These are phyloP conservation scores for Trichoderma brevicompactum DNA, from an alignment of 2,329 filamentous ascomycete genomes.

Conservation along the genomic window DNA sequence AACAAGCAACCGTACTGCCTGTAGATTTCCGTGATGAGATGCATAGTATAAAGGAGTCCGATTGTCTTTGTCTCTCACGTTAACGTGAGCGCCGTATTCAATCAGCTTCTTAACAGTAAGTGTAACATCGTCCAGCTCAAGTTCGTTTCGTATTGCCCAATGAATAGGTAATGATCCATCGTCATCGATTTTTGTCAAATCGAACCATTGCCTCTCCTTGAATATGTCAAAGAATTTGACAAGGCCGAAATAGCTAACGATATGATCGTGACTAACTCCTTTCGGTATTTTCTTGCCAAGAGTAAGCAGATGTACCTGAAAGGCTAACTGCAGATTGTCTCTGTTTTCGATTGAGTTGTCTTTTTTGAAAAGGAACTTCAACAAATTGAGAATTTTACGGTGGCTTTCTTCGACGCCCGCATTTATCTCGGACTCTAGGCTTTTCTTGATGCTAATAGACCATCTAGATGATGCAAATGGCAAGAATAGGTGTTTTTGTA, in stretches of 20 bases:
- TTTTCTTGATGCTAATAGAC: not conserved
- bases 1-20: not conserved
- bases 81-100: not conserved
- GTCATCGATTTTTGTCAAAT: not conserved
- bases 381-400: not conserved
- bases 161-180: not conserved
- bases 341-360: not conserved
- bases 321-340: not conserved
- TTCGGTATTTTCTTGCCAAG: not conserved
- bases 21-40: not conserved
- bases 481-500: no score
- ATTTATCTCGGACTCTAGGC: not conserved
- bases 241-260: not conserved
- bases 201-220: not conserved
- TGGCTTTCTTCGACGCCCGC: not conserved
- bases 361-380: not conserved
- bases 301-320: not conserved
- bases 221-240: not conserved
- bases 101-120: not conserved
- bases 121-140: not conserved
- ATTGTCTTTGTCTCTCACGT: not conserved
- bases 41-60: not conserved
- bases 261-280: not conserved
- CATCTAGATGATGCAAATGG: no score
- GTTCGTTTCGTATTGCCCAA: not conserved